phyloP scores from a whole-genome alignment of 352 stramenopile species.

The Globisporangium solare region DNA sequence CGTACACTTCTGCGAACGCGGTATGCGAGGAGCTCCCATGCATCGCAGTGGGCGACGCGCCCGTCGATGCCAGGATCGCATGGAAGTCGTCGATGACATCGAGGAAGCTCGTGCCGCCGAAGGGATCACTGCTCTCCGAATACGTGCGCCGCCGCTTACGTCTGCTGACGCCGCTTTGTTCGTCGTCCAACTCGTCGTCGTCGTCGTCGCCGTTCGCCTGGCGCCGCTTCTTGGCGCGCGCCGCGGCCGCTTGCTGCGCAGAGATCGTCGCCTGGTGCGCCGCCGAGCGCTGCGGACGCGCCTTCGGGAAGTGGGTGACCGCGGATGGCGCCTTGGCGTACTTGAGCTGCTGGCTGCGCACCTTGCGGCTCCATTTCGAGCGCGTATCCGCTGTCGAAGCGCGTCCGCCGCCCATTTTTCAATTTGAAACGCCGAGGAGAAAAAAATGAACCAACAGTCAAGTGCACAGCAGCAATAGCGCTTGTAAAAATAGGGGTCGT shows the following conservation, averaged over 20 bases:
- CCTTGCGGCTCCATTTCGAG: constrained; percentile 8
- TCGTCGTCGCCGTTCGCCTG: constrained; percentile 3
- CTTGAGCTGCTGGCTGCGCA: constrained; percentile 7
- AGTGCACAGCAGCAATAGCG: background rate
- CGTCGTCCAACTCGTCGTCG: constrained; percentile 4
- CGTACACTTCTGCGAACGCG: constrained; percentile 49
- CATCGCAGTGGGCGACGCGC: constrained; percentile 1
- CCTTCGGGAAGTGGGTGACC: constrained; percentile 2
- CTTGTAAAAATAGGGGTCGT: background rate
- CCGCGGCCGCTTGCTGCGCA: background rate
- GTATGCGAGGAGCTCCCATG: constrained; percentile 7
- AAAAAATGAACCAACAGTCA: background rate
- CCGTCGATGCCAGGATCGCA: constrained; percentile 16
- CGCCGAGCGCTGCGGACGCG: constrained; percentile 6
- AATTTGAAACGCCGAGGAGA: too few relatives aligned
- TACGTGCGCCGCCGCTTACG: background rate
- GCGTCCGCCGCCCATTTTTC: constrained; percentile 5
- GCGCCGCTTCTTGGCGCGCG: constrained; percentile 6
- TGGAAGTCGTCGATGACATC: constrained; percentile 26
- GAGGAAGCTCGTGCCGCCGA: background rate
- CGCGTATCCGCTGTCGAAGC: background rate
- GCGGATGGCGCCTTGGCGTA: constrained; percentile 2
- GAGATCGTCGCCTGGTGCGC: background rate
- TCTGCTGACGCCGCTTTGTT: background rate
- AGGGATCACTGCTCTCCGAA: background rate